A percentile compares a stretch with the other conserved stretches of the same genome.
Conservation (phyloP, 495 filamentous ascomycete genomes). For the Penicillium canescens region DNA sequence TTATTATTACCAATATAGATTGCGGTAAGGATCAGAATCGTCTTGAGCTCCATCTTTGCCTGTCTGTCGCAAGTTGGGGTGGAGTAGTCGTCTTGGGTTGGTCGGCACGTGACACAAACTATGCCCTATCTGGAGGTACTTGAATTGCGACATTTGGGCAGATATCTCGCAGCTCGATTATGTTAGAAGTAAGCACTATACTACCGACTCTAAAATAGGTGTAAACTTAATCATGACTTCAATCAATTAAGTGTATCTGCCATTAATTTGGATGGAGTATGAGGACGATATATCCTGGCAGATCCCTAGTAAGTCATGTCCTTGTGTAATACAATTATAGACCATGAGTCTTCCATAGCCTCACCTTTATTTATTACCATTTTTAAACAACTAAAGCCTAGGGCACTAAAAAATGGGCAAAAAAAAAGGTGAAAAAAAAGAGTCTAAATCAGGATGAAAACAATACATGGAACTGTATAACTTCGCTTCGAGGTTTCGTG, state of each 20-base stretch:
- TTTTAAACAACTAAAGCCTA: no score
- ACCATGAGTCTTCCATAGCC: no score
- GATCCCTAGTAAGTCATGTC: no score
- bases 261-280: no score
- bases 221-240: background rate
- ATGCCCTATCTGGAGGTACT: conserved; percentile 1
- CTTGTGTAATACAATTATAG: no score
- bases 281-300: no score
- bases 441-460: no score
- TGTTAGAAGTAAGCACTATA: background rate
- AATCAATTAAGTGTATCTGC: background rate
- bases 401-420: no score
- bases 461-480: no score
- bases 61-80: background rate
- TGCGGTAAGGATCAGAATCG: conserved; percentile 19
- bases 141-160: background rate
- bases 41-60: conserved; percentile 22
- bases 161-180: background rate
- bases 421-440: no score
- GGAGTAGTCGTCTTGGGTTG: background rate
- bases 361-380: no score
- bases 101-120: conserved; percentile 1
- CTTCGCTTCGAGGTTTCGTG: no score
- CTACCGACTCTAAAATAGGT: background rate
- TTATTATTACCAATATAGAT: conserved; percentile 21